Conservation (phyloP, 2,329 filamentous ascomycete genomes). For the Proliferodiscus dingleyae region DNA sequence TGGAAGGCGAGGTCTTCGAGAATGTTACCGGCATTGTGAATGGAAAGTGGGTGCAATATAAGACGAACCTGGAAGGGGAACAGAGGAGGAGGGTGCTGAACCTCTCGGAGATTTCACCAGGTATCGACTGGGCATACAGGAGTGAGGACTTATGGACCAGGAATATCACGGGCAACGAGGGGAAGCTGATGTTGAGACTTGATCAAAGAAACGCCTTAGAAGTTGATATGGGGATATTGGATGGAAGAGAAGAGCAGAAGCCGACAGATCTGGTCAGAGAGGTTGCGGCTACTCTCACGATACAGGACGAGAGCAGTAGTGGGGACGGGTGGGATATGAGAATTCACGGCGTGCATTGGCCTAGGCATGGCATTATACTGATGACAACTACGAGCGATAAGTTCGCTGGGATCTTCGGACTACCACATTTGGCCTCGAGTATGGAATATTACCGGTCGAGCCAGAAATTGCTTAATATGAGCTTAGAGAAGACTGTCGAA, state of each 20-base stretch:
- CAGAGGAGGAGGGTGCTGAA: slow-evolving; percentile 47
- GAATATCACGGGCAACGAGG: slow-evolving; percentile 72
- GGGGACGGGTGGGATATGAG: slow-evolving; percentile 75
- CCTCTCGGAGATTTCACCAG: slow-evolving; percentile 58
- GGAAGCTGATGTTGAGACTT: slow-evolving; percentile 65
- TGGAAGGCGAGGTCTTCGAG: slow-evolving; percentile 26
- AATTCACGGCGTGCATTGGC: slow-evolving; percentile 82
- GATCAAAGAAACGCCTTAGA: slow-evolving; percentile 39
- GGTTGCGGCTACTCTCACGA: slow-evolving; percentile 62
- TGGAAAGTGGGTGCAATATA: slow-evolving; percentile 29
- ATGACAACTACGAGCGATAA: slow-evolving; percentile 90
- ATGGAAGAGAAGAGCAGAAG: slow-evolving; percentile 3
- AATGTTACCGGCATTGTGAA: slow-evolving; percentile 32
- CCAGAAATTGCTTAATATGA: slow-evolving; percentile 65
- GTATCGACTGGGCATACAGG: slow-evolving; percentile 58
- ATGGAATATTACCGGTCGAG: slow-evolving; percentile 49
- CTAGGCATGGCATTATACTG: slow-evolving; percentile 71
- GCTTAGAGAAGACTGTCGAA: slow-evolving; percentile 62
- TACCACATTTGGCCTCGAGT: slow-evolving; percentile 75
- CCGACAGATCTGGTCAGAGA: slow-evolving; percentile 48
- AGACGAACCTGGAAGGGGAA: slow-evolving; percentile 20
- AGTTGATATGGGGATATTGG: slow-evolving; percentile 3
- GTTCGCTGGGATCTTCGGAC: slow-evolving; percentile 82
- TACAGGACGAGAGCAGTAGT: slow-evolving; percentile 66
- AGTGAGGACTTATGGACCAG: slow-evolving; percentile 58